A percentile compares a stretch with the other conserved stretches of the same genome.
Conservation (phyloP, 805 yeast species). For the Priceomyces castillae region DNA sequence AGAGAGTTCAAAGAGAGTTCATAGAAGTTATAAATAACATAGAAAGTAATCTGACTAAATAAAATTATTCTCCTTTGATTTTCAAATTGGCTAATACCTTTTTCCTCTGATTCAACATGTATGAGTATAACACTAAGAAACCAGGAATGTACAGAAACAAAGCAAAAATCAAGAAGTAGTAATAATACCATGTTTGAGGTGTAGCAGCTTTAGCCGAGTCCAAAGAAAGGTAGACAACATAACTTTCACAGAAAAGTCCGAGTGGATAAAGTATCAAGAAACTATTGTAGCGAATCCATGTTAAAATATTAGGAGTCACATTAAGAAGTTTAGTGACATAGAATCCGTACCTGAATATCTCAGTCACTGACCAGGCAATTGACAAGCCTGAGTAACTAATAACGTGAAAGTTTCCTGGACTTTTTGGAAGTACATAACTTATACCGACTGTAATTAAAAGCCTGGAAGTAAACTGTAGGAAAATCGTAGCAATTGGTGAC, state of each 20-base stretch:
- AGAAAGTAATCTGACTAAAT: no score
- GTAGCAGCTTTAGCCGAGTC: conserved; percentile 10
- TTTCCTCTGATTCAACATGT: conserved; percentile 30
- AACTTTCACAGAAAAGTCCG: conserved; percentile 27
- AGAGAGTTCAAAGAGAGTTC: no score
- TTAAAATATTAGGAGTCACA: conserved; percentile 16
- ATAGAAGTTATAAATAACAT: no score
- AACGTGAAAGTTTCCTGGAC: conserved; percentile 26
- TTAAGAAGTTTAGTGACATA: conserved; percentile 19
- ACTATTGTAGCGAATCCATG: conserved; percentile 29
- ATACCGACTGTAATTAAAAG: conserved; percentile 28
- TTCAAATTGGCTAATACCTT: conserved; percentile 13
- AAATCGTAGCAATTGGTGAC: conserved; percentile 23
- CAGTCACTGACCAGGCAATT: conserved; percentile 31
- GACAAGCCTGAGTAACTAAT: conserved; percentile 19
- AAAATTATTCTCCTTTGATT: background rate
- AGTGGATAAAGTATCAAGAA: conserved; percentile 30
- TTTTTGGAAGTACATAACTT: conserved; percentile 23
- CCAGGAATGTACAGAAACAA: conserved; percentile 31
- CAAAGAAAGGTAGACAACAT: conserved; percentile 25
- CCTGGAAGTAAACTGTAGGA: conserved; percentile 30
- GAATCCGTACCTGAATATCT: conserved; percentile 28
- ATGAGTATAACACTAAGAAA: conserved; percentile 22
- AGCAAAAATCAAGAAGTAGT: conserved; percentile 20
- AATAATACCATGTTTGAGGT: conserved; percentile 9